A percentile compares a stretch with the other conserved stretches of the same genome.
Conservation (phyloP, 495 filamentous ascomycete species). For the Xylaria grammica region DNA sequence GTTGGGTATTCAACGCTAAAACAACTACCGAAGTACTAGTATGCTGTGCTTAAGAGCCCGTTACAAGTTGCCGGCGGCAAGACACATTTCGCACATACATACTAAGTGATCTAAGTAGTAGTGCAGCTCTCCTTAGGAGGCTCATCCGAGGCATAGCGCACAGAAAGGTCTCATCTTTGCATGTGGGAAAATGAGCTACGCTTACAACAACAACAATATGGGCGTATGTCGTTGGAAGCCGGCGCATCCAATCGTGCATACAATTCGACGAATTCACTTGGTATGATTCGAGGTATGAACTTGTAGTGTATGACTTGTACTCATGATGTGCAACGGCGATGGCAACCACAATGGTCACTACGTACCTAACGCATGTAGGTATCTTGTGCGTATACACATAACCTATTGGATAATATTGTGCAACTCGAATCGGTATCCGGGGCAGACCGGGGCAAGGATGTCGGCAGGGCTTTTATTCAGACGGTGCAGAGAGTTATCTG, state of each 20-base stretch:
- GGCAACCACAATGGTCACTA: too few species aligned
- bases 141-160: background rate
- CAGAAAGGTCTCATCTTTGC: too few species aligned
- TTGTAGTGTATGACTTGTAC: too few species aligned
- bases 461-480: background rate
- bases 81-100: background rate
- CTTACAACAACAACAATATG: too few species aligned
- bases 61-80: constrained; percentile 11
- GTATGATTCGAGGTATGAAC: too few species aligned
- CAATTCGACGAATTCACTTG: too few species aligned
- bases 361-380: background rate
- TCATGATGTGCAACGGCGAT: too few species aligned
- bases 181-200: too few species aligned
- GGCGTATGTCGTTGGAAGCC: too few species aligned
- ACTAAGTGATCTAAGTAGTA: background rate
- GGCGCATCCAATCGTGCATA: too few species aligned
- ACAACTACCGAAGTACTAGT: constrained; percentile 15
- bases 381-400: background rate
- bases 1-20: constrained; percentile 14
- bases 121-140: background rate
- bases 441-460: constrained; percentile 12
- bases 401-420: background rate
- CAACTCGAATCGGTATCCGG: constrained; percentile 9
- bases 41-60: constrained; percentile 6
- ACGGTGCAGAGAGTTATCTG: background rate